A percentile compares a stretch with the other conserved stretches of the same genome.
These are phyloP conservation scores for Trametes cinnabarina DNA, from an alignment of 768 basidiomycete species.

Conservation along the genomic window DNA sequence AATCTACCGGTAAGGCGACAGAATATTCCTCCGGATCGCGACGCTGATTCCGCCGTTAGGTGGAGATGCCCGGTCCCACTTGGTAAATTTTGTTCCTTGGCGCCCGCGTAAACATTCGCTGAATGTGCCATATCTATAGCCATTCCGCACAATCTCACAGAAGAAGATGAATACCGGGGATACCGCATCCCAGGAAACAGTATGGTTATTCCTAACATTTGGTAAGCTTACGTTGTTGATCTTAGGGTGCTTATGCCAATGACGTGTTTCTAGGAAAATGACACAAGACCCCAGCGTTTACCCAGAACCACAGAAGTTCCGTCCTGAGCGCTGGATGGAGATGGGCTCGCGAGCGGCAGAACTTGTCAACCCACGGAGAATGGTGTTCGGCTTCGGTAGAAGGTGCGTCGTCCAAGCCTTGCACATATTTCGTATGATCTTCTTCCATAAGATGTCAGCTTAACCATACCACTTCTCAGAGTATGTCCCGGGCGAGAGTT, in stretches of 20 bases:
- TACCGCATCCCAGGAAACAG: slow-evolving; percentile 23
- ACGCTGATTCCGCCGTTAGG: not conserved
- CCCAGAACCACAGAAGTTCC: slow-evolving; percentile 44
- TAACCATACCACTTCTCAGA: slow-evolving; percentile 30
- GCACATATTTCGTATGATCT: not conserved
- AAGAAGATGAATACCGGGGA: slow-evolving; percentile 27
- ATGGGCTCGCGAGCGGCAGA: slow-evolving; percentile 32
- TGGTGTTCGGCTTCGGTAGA: slow-evolving; percentile 59
- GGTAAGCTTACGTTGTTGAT: not conserved
- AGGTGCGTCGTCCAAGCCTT: slow-evolving; percentile 17
- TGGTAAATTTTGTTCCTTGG: slow-evolving; percentile 1
- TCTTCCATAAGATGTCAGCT: too few relatives aligned
- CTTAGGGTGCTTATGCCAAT: not conserved
- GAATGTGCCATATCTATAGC: not conserved
- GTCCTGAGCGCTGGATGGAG: slow-evolving; percentile 49
- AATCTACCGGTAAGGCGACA: slow-evolving; percentile 24
- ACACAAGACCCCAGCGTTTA: slow-evolving; percentile 31
- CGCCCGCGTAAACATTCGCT: not conserved
- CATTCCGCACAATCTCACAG: slow-evolving; percentile 20
- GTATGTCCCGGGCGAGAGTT: slow-evolving; percentile 57
- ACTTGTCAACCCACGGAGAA: slow-evolving; percentile 40
- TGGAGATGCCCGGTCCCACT: slow-evolving; percentile 21
- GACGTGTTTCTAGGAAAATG: slow-evolving; percentile 28
- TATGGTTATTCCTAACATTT: slow-evolving; percentile 23
- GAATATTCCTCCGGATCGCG: not conserved